Evolutionary conservation across 495 filamentous ascomycete genomes (phyloP).

Genomic region (Penicillium angulare): DNA sequence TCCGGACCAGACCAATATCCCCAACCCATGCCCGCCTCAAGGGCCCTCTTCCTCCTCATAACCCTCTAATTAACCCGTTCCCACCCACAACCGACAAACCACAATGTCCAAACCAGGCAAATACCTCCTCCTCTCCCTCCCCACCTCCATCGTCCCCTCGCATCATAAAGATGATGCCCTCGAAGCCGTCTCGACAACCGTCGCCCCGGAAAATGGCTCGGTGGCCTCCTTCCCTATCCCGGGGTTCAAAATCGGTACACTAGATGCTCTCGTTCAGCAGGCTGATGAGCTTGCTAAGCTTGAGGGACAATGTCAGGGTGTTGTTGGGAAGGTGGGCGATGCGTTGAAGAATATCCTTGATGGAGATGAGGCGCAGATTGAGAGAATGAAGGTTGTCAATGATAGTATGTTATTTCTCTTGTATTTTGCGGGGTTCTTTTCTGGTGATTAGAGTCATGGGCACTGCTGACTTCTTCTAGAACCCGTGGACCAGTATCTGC

Average conservation of each 20-base stretch:
- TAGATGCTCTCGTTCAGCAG: conserved; percentile 95
- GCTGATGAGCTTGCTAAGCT: conserved; percentile 94
- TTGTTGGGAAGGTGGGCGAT: conserved; percentile 86
- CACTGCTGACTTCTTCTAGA: conserved; percentile 57
- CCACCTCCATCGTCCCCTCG: conserved; percentile 68
- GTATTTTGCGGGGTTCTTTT: neutral
- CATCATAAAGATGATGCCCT: conserved; percentile 80
- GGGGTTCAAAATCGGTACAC: conserved; percentile 94
- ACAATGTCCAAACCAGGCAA: conserved; percentile 59
- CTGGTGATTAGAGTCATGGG: too few species aligned
- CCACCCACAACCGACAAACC: neutral
- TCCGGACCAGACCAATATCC: conserved; percentile 3
- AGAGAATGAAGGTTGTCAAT: conserved; percentile 89
- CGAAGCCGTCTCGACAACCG: conserved; percentile 64
- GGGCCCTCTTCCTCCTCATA: conserved; percentile 8
- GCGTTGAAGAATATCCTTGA: conserved; percentile 76
- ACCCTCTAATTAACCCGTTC: neutral
- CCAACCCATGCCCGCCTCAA: conserved; percentile 15
- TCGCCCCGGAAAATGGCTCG: conserved; percentile 72
- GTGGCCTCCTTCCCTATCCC: conserved; percentile 80
- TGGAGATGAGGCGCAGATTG: conserved; percentile 76
- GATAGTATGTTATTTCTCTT: conserved; percentile 70
- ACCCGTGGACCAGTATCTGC: conserved; percentile 89
- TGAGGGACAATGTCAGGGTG: conserved; percentile 70
- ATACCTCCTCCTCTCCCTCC: conserved; percentile 74